A percentile compares a stretch with the other conserved stretches of the same genome.
Conservation (phyloP, 352 stramenopile species). For the Globisporangium nagaii region DNA sequence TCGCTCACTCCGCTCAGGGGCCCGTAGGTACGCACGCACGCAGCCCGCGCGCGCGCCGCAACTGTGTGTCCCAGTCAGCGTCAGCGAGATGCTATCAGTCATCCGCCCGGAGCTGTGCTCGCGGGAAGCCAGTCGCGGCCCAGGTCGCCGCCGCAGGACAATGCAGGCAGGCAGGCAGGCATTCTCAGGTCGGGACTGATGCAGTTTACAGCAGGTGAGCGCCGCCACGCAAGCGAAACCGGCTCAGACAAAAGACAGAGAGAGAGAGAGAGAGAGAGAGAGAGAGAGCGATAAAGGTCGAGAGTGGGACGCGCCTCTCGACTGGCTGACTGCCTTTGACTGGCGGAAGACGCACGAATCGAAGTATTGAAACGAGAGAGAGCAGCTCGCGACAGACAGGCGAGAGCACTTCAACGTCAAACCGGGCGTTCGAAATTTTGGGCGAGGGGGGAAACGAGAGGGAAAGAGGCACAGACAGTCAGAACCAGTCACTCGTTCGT, state of each 20-base stretch:
- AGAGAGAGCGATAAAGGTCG: neutral
- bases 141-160: no score
- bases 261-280: neutral
- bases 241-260: neutral
- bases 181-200: no score
- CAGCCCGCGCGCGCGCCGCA: neutral
- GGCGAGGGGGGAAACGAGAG: neutral
- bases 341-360: neutral
- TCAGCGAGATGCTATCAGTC: no score
- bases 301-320: neutral
- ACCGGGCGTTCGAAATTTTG: slow-evolving; percentile 2
- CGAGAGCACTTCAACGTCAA: slow-evolving; percentile 4
- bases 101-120: no score
- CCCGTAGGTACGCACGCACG: neutral
- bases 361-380: neutral
- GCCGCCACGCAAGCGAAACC: no score
- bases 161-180: no score
- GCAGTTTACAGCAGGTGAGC: no score
- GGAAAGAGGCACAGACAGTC: no score
- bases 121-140: no score
- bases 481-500: no score
- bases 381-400: neutral
- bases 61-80: no score
- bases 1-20: no score
- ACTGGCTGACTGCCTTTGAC: neutral